phyloP scores from a whole-genome alignment of 495 filamentous ascomycete species.

The Penicillium lividum region DNA sequence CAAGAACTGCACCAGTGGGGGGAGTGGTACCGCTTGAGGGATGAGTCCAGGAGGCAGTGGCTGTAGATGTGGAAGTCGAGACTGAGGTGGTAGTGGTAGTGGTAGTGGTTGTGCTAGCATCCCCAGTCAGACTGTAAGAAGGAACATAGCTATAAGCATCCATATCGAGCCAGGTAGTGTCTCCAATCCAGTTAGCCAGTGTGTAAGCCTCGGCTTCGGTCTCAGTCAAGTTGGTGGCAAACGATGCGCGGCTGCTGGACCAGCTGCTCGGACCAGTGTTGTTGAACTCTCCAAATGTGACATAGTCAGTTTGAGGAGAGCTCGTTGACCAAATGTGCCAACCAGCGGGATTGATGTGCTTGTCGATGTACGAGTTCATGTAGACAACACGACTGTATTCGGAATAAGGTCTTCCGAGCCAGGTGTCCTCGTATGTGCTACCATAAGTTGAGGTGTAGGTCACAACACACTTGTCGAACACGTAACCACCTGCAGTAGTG shows the following conservation, averaged over 20 bases:
- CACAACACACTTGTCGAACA: constrained; percentile 37
- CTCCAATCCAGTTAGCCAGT: constrained; percentile 15
- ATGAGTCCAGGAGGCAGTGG: constrained; percentile 9
- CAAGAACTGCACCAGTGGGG: constrained; percentile 9
- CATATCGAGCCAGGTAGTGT: constrained; percentile 18
- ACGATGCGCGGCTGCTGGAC: constrained; percentile 18
- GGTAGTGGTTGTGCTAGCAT: constrained; percentile 1
- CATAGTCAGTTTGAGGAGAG: constrained; percentile 20
- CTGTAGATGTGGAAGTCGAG: not conserved
- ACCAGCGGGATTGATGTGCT: constrained; percentile 56
- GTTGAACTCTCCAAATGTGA: constrained; percentile 24
- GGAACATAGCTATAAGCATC: constrained; percentile 9
- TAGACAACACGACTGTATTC: constrained; percentile 59
- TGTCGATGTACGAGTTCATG: constrained; percentile 52
- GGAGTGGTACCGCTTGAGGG: constrained; percentile 11
- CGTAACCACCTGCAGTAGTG: constrained; percentile 55
- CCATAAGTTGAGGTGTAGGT: constrained; percentile 48
- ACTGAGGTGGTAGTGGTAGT: not conserved
- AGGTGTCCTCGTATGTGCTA: constrained; percentile 41
- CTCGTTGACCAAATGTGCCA: constrained; percentile 41
- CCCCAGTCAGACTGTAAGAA: constrained; percentile 12
- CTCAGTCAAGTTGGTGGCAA: constrained; percentile 18
- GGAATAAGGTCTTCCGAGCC: constrained; percentile 61
- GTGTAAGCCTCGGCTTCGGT: constrained; percentile 15
- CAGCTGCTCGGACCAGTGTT: constrained; percentile 19